A percentile compares a stretch with the other conserved stretches of the same genome.
Conservation (phyloP, 2,329 filamentous ascomycete species). For the Herpomyces periplanetae region DNA sequence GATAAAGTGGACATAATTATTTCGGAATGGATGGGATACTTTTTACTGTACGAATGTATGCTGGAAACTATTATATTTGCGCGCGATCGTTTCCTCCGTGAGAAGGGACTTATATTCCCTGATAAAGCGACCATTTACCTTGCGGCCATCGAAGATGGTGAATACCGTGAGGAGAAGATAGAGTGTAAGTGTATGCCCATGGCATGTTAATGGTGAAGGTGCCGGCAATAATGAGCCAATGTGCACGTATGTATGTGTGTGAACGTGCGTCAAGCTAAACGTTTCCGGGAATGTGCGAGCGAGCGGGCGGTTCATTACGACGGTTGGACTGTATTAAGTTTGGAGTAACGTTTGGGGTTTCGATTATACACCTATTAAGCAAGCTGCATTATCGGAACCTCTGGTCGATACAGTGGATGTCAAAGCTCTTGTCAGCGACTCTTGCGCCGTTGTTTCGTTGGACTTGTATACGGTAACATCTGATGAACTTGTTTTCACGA, state of each 20-base stretch:
- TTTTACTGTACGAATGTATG: constrained; percentile 95
- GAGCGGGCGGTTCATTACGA: too few relatives aligned
- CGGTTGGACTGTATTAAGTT: constrained; percentile 20
- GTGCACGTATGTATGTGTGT: too few relatives aligned
- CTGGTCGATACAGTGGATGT: constrained; percentile 91
- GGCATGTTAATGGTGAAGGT: background rate
- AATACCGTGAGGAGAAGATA: constrained; percentile 99
- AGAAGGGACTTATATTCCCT: constrained; percentile 76
- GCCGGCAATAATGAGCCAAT: constrained; percentile 2
- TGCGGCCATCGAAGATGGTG: constrained; percentile 85
- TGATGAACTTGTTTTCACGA: constrained; percentile 43
- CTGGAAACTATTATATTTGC: constrained; percentile 90
- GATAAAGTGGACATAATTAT: constrained; percentile 97
- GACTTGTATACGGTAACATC: constrained; percentile 68
- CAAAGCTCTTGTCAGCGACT: constrained; percentile 84
- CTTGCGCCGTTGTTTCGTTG: constrained; percentile 40
- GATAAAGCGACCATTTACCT: constrained; percentile 95
- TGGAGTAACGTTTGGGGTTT: constrained; percentile 99
- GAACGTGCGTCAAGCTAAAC: too few relatives aligned
- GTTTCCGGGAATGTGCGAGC: too few relatives aligned
- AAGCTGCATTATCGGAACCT: constrained; percentile 67
- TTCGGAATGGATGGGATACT: constrained; percentile 99
- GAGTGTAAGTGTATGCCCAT: constrained; percentile 25
- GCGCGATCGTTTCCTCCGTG: constrained; percentile 52
- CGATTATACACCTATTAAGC: constrained; percentile 72